phyloP scores from a whole-genome alignment of 306 rosid genomes.

The Pyrus betulifolia region DNA sequence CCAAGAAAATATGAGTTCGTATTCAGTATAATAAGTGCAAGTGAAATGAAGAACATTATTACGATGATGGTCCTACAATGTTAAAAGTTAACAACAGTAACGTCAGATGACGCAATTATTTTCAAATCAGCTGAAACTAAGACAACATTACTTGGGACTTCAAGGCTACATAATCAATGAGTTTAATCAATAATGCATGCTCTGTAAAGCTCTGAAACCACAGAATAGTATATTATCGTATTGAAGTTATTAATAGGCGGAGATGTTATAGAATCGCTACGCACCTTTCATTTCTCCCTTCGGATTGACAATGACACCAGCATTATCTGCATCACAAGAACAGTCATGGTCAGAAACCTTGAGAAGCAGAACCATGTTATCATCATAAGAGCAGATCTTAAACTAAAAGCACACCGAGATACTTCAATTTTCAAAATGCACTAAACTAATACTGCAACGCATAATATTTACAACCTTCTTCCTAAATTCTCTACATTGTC shows the following conservation, averaged over 20 bases:
- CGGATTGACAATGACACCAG: conserved; percentile 82
- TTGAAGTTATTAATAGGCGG: background rate
- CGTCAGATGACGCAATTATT: background rate
- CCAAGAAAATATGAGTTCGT: too few species aligned
- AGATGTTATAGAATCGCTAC: background rate
- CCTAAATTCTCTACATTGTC: background rate
- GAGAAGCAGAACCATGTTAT: background rate
- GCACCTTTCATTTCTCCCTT: conserved; percentile 93
- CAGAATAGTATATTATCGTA: background rate
- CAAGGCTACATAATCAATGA: background rate
- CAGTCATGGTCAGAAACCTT: background rate
- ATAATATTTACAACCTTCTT: background rate
- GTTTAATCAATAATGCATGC: background rate
- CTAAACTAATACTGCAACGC: background rate
- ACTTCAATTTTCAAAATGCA: background rate
- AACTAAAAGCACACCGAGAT: background rate
- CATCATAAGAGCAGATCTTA: background rate
- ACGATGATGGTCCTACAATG: background rate
- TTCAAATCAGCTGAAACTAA: background rate
- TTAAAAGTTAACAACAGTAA: background rate
- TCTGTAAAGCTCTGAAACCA: background rate
- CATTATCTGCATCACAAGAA: conserved; percentile 50
- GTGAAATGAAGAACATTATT: background rate
- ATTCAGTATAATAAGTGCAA: background rate
- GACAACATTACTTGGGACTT: background rate